Evolutionary conservation across 83 land plant genomes (phyloP), one percentile per base, ranked within the genome.

Genomic region (Picea abies): DNA sequence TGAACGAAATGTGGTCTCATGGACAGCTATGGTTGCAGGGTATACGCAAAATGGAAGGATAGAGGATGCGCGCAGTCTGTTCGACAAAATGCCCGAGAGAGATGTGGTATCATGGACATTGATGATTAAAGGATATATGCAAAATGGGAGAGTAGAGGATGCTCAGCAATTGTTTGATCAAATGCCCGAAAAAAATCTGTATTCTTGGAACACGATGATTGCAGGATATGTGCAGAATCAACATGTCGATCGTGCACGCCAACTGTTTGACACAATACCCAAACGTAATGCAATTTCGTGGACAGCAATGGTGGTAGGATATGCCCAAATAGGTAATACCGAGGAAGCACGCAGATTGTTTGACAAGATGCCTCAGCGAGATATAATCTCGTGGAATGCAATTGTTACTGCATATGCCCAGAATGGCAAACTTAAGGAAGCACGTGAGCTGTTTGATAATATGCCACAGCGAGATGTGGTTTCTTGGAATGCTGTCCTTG

Each of bases 401-500:
- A 70, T 91, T 81, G 72, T 91, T 26, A 73, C 80, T 68, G 84
- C 82, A 83, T 91, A 89, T 41, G 26, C 80, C 15, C 63, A 79
- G 81, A 65, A 83, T 63, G 92, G 87, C 9, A 49, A 71, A 44
- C 32, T 90, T 26, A 80, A 83, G 20, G 75, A 71, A 68, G 90
- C 94, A 25, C 84, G 86, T 4, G 68, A 60, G 77, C 60, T 90
- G 56, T 92, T 92, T 73, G 85, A 92, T 47, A 72, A 37, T 63
- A 67, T 85, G 61, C 61, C 64, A 1, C 65, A 77, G 20, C 56
- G 83, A 15, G 90, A 87, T 81, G 86, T 80, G 47, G 66, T 88
- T 10, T 78, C 83, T 32, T 91, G 93, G 93, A 88, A 88, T 68
- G 81, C 82, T 35, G 71, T 91, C 84, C 86, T 91, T 44, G 60